Conservation (phyloP, 768 basidiomycete genomes). For the Serpula lacrymans region DNA sequence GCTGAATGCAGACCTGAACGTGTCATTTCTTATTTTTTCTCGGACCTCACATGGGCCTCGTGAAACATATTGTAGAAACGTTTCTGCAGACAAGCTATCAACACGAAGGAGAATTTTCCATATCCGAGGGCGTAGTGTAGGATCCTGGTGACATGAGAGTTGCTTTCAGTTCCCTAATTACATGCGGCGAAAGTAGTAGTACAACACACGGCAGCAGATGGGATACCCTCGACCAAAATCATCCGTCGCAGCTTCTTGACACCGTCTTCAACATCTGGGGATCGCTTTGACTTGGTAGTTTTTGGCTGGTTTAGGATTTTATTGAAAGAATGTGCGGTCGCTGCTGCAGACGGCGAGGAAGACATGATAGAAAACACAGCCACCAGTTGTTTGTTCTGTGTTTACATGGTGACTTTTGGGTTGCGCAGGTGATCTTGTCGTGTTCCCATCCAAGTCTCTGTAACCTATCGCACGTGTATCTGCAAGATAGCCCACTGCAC, state of each 20-base stretch:
- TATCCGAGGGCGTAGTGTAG: constrained; percentile 82
- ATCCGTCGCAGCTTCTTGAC: constrained; percentile 82
- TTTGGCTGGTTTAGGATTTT: constrained; percentile 76
- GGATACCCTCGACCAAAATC: constrained; percentile 90
- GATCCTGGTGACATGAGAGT: constrained; percentile 46
- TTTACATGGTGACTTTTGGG: constrained; percentile 3
- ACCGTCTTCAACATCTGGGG: constrained; percentile 71
- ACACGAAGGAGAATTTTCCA: constrained; percentile 94
- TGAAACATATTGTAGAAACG: constrained; percentile 73
- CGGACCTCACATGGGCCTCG: constrained; percentile 84
- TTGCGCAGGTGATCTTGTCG: neutral
- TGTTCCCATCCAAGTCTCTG: neutral
- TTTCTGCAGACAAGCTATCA: constrained; percentile 71
- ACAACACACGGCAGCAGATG: constrained; percentile 62
- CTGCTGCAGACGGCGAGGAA: constrained; percentile 22
- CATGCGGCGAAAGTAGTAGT: neutral
- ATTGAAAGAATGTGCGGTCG: constrained; percentile 71
- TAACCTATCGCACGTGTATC: neutral
- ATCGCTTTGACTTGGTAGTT: constrained; percentile 59
- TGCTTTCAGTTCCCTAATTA: neutral
- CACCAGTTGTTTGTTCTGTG: constrained; percentile 4
- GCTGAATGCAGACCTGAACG: constrained; percentile 65
- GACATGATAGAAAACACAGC: constrained; percentile 23
- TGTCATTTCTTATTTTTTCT: constrained; percentile 95
- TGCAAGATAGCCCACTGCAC: constrained; percentile 16